These are phyloP conservation scores for Fulvia fulva DNA, from an alignment of 2,329 filamentous ascomycete genomes.

Conservation along the genomic window DNA sequence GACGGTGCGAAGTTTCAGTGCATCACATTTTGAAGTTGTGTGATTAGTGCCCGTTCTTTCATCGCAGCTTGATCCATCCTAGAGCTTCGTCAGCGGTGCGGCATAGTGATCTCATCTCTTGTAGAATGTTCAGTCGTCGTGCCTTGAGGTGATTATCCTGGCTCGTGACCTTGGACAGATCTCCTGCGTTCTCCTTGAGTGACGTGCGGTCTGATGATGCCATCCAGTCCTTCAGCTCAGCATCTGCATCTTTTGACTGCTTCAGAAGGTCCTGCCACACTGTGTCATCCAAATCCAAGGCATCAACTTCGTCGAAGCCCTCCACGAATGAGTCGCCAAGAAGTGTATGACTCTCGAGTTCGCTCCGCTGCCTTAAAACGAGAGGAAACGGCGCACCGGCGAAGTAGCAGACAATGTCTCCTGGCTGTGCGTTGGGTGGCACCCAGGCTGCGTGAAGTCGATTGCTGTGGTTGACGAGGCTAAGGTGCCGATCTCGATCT, in stretches of 20 bases:
- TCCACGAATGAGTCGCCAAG: constrained; percentile 7
- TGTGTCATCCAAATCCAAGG: background rate
- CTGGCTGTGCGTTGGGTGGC: background rate
- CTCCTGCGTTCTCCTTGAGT: background rate
- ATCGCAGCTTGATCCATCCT: constrained; percentile 1
- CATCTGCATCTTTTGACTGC: background rate
- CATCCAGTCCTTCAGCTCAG: constrained; percentile 1
- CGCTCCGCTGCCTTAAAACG: background rate
- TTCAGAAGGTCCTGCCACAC: background rate
- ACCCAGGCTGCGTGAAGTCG: constrained; percentile 2
- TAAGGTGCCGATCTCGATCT: constrained; percentile 6
- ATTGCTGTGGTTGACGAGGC: background rate
- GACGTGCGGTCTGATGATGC: background rate
- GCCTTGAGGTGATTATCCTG: background rate
- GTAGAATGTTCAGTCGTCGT: background rate
- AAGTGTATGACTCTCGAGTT: background rate
- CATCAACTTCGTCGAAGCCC: background rate
- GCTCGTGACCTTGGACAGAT: background rate
- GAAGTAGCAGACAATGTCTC: constrained; percentile 5
- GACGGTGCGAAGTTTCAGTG: background rate
- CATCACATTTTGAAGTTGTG: too few species aligned
- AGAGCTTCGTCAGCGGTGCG: background rate
- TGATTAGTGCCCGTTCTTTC: too few species aligned
- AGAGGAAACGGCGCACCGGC: constrained; percentile 7
- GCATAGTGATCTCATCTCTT: background rate